Evolutionary conservation across 2,329 filamentous ascomycete genomes (phyloP), one percentile per base, ranked within the genome.

Genomic region (Orbilia oligospora): DNA sequence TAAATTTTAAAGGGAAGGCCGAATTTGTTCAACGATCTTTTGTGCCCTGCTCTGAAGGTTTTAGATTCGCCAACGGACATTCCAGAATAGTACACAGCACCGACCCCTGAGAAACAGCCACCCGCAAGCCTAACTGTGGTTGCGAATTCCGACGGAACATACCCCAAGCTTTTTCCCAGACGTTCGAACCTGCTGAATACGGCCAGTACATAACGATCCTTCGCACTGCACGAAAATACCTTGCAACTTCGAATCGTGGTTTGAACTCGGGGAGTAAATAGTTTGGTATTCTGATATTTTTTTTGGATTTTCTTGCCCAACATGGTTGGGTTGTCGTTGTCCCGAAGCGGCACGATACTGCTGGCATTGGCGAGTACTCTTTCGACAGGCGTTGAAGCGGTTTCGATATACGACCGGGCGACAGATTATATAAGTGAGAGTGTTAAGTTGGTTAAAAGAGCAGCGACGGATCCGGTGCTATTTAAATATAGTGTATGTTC

Each of bases 401-500:
- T 48, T 18, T 67, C 72, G 14, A 18, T 77, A 51, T 71, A 66
- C 33, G 72, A 77, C 38, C 30, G 67, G 20, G 66, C 66, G 18
- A 18, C 66, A 49, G 66, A 77, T 53, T 66, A 71, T 71, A 24
- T 71, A 14, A 44, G 44, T 12, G 51, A 41, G 30, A 61, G 58
- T 9, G 58, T 58, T 3, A 46, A 51, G 41, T 20, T 77, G 38
- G 72, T 71, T 27, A 77, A 77, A 22, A 77, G 72, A 56, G 72
- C 30, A 12, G 58, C 66, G n/a, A 71, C 49, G 16, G 72, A 77
- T 48, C 67, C 72, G n/a, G 51, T 77, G 6, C 44, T 71, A 18
- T 65, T 77, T 22, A 46, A 55, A 51, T 77, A 77, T 22, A 77
- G 72, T 18, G 72, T 77, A 71, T 16, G 72, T 67, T 24, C 3